Percentiles rank a stretch among this genome's conserved stretches.
Conservation (phyloP, 306 rosid genomes). For the Ziziphus jujuba region DNA sequence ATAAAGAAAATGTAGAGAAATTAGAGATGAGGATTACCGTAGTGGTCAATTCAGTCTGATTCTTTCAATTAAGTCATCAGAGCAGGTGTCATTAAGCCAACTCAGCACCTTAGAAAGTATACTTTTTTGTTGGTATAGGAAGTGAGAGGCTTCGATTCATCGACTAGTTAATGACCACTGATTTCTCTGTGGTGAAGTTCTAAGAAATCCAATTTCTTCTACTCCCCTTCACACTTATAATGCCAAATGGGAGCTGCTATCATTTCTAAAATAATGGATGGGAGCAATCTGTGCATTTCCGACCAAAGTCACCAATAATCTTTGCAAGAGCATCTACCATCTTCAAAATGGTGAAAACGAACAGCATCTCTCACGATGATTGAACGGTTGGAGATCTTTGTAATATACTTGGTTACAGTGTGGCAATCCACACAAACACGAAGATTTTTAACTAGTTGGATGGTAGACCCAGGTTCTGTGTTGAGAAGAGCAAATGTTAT, state of each 20-base stretch:
- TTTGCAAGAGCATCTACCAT: conserved; percentile 17
- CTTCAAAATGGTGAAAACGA: conserved; percentile 3
- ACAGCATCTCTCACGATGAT: neutral
- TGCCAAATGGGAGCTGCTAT: neutral
- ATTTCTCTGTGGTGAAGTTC: neutral
- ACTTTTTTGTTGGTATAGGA: conserved; percentile 1
- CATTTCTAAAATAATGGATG: neutral
- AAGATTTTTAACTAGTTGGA: neutral
- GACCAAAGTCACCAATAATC: conserved; percentile 8
- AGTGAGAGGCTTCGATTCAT: neutral
- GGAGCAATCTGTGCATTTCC: neutral
- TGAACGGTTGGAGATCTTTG: conserved; percentile 1
- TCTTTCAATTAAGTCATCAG: neutral
- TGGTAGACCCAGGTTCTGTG: conserved; percentile 8
- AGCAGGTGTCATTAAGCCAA: neutral
- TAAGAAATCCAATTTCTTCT: neutral
- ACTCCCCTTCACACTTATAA: neutral
- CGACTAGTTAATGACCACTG: neutral
- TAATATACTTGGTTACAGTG: conserved; percentile 7
- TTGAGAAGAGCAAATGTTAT: conserved; percentile 8
- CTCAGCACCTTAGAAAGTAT: too few relatives aligned
- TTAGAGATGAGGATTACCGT: neutral
- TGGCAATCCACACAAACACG: conserved; percentile 2
- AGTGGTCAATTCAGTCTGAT: conserved; percentile 1
- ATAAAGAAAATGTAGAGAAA: neutral